phyloP scores from a whole-genome alignment of 371 early-diverging fungal species.

The Hamiltosporidium tvaerminnensis region DNA sequence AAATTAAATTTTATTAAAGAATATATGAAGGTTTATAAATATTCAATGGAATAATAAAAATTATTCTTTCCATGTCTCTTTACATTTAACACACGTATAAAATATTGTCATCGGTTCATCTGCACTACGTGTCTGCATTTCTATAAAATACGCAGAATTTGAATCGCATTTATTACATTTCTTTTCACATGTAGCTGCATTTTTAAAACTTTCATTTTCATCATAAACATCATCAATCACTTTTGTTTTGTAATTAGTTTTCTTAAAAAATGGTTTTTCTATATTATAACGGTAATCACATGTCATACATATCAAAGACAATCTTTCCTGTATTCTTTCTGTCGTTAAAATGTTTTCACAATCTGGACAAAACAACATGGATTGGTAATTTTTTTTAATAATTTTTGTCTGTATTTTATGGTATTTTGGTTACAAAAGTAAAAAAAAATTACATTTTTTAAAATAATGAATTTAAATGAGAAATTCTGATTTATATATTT shows the following conservation, averaged over 20 bases:
- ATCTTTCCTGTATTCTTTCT: too few species aligned
- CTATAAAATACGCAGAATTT: conserved; percentile 40
- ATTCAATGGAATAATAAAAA: too few species aligned
- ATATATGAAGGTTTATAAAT: too few species aligned
- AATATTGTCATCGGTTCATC: conserved; percentile 55
- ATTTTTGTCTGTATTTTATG: too few species aligned
- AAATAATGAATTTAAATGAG: too few species aligned
- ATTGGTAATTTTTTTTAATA: too few species aligned
- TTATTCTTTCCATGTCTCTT: conserved; percentile 50
- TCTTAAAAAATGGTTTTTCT: not conserved
- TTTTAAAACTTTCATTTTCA: conserved; percentile 21
- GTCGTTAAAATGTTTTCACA: too few species aligned
- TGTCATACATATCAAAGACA: not conserved
- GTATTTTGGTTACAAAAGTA: too few species aligned
- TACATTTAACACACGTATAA: conserved; percentile 50
- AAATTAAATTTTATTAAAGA: too few species aligned
- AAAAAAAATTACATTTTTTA: too few species aligned
- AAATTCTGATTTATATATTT: too few species aligned
- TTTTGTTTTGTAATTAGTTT: not conserved
- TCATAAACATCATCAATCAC: conserved; percentile 11
- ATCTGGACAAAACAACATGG: too few species aligned
- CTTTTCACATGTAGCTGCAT: conserved; percentile 38
- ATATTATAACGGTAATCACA: not conserved
- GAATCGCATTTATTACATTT: conserved; percentile 40
- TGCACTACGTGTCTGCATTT: conserved; percentile 54